Evolutionary conservation across 1,139 yeast species (phyloP).

Genomic region (Yamadazyma triangularis): DNA sequence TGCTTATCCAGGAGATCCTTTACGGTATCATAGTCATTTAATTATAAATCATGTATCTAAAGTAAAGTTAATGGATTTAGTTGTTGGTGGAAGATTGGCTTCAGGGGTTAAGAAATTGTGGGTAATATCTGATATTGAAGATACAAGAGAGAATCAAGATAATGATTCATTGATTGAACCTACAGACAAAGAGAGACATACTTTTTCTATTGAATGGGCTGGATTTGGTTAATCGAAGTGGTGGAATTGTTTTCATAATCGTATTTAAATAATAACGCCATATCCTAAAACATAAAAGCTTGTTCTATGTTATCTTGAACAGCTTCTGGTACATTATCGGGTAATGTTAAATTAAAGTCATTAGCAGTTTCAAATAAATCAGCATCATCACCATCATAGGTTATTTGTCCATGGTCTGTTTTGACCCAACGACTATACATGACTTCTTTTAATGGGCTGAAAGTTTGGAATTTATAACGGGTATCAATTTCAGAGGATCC

Average conservation of each 20-base stretch:
- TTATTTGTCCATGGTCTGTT: constrained; percentile 13
- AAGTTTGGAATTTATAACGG: constrained; percentile 29
- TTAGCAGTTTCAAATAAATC: background rate
- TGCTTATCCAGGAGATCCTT: constrained; percentile 93
- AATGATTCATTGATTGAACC: constrained; percentile 1
- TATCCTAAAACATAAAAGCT: too few relatives aligned
- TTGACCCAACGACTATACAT: constrained; percentile 37
- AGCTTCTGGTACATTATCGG: background rate
- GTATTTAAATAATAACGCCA: too few relatives aligned
- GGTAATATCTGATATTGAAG: constrained; percentile 46
- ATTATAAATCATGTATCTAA: constrained; percentile 56
- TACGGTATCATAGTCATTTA: constrained; percentile 83
- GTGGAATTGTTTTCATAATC: too few relatives aligned
- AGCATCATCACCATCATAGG: background rate
- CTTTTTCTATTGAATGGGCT: constrained; percentile 76
- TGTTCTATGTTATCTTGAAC: too few relatives aligned
- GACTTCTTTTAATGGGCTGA: constrained; percentile 17
- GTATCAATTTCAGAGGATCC: constrained; percentile 44
- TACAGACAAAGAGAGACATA: constrained; percentile 6
- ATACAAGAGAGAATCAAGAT: constrained; percentile 11
- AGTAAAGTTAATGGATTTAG: constrained; percentile 49
- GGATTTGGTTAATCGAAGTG: constrained; percentile 55
- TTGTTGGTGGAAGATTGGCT: constrained; percentile 85
- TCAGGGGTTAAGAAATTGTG: constrained; percentile 89
- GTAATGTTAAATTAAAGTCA: background rate